Conservation (phyloP, 1,284 basidiomycete genomes). For the Ceratobasidium sp. region DNA sequence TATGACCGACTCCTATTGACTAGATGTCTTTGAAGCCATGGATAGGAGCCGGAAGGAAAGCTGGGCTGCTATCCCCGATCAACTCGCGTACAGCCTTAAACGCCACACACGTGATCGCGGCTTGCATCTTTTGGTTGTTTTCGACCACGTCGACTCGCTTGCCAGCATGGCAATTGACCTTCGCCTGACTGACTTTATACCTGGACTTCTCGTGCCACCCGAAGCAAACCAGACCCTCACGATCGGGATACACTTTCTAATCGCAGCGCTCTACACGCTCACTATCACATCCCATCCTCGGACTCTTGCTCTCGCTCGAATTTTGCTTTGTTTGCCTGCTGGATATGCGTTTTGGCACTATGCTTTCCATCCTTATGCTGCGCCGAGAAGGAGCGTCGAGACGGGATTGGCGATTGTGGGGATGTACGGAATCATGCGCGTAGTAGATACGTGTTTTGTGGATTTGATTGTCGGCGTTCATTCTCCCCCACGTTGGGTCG, state of each 20-base stretch:
- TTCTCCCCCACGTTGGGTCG: conserved; percentile 28
- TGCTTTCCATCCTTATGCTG: conserved; percentile 14
- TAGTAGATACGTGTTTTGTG: conserved; percentile 41
- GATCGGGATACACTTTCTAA: conserved; percentile 12
- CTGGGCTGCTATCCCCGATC: neutral
- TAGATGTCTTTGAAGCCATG: too few species aligned
- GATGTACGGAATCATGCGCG: conserved; percentile 39
- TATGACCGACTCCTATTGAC: too few species aligned
- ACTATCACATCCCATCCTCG: conserved; percentile 34
- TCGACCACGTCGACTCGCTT: conserved; percentile 14
- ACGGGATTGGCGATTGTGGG: conserved; percentile 37
- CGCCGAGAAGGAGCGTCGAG: conserved; percentile 22
- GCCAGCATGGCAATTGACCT: conserved; percentile 18
- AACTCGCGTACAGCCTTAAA: conserved; percentile 1
- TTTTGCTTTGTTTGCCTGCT: conserved; percentile 19
- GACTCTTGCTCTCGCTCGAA: conserved; percentile 7
- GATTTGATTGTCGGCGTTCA: conserved; percentile 26
- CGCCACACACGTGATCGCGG: conserved; percentile 26
- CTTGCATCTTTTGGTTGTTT: neutral
- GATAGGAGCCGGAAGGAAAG: neutral
- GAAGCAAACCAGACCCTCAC: conserved; percentile 24
- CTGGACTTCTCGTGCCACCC: conserved; percentile 38
- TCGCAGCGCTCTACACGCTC: conserved; percentile 33
- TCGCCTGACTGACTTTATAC: conserved; percentile 25
- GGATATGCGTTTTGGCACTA: conserved; percentile 28